Evolutionary conservation across 2,329 filamentous ascomycete species (phyloP), one percentile per base, ranked within the genome.

Genomic region (Aspergillus novoparasiticus): DNA sequence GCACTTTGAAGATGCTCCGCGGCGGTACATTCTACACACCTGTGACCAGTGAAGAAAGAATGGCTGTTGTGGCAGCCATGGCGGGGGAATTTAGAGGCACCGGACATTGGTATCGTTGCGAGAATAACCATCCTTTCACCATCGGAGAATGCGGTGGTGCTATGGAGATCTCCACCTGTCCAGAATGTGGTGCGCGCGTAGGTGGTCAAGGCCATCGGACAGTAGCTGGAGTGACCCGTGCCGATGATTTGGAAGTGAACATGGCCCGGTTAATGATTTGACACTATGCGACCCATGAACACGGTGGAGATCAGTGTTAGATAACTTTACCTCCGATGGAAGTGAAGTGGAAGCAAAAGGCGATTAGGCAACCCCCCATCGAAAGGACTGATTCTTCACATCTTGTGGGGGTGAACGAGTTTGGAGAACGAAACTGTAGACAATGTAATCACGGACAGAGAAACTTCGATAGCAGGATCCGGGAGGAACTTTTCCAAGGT

Each of bases 81-180:
- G 72, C 81, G 1, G 61, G 55, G 0, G 83, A 85, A 64, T 83
- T 87, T 43, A 64, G 58, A 0, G 82, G 84, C 0, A 86, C 82
- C 0, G 87, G 88, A 0, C 80, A 81, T 64, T 82, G 79, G 69
- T 84, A 79, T 60, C 75, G 78, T 59, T 80, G 78, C 62, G 62
- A 46, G n/a, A 78, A 79, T 53, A 71, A 74, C 0, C 77, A 80
- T 67, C 77, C 75, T 3, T 89, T 91, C 66, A 86, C 87, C 0
- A 81, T 90, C 36, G 88, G 87, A 0, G 86, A 90, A 64, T 90
- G 88, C 69, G 88, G 88, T 1, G 86, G 87, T 82, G 86, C 89
- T 0, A 89, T 90, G 86, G 64, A 91, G 72, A 60, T 70, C 21
- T 83, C 88, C 1, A 73, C 73, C 2, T 92, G 90, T 67, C 88